Percentiles rank a stretch among this genome's conserved stretches.
Conservation (phyloP, 495 filamentous ascomycete species). For the Talaromyces trachyspermus region DNA sequence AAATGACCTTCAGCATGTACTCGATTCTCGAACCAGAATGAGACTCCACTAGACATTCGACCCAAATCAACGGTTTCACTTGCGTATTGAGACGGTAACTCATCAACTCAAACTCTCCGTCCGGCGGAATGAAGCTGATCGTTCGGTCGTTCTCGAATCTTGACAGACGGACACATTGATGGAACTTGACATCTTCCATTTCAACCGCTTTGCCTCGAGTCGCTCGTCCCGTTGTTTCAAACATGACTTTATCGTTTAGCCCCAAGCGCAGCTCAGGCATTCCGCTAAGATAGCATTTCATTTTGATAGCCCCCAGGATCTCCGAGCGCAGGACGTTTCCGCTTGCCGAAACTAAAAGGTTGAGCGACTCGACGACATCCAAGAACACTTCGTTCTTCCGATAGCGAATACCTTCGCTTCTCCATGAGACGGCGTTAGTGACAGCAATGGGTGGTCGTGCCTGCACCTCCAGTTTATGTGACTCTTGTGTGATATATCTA, state of each 20-base stretch:
- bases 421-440: constrained; percentile 97
- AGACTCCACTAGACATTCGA: constrained; percentile 93
- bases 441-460: constrained; percentile 99
- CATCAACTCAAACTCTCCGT: constrained; percentile 99
- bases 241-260: constrained; percentile 99
- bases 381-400: constrained; percentile 99
- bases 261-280: constrained; percentile 97
- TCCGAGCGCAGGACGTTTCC: constrained; percentile 96
- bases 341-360: constrained; percentile 88
- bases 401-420: constrained; percentile 96
- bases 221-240: constrained; percentile 92
- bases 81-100: constrained; percentile 98
- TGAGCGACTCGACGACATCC: constrained; percentile 94
- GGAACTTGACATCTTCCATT: constrained; percentile 99
- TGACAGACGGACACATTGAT: constrained; percentile 93
- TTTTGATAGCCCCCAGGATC: constrained; percentile 95
- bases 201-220: constrained; percentile 96
- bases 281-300: constrained; percentile 98
- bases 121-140: constrained; percentile 97
- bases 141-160: constrained; percentile 98
- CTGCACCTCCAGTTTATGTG: constrained; percentile 95
- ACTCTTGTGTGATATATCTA: constrained; percentile 98
- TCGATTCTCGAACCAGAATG: constrained; percentile 93
- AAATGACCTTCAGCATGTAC: constrained; percentile 98
- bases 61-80: constrained; percentile 98